Base-by-base conservation (phyloP, 768 basidiomycete species). In the Pulveroboletus sp. region DNA sequence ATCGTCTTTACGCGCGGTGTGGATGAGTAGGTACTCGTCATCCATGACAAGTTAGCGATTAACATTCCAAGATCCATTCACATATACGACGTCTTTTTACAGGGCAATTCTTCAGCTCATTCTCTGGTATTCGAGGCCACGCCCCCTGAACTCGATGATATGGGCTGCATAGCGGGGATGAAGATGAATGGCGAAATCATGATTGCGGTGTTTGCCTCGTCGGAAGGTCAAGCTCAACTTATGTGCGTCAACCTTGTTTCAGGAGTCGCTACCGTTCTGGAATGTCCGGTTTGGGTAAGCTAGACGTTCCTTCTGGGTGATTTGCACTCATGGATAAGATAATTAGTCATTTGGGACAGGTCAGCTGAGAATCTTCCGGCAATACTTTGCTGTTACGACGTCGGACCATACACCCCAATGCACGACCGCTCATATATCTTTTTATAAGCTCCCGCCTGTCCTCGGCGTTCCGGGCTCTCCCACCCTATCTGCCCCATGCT, bases 111-210 rank as follows among this genome's bases (percentile, higher is more conserved):
- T 24, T 35, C 37, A 16, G 27, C 37, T 3, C 10, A 50, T 33
- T 41, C 49, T 33, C 27, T 59, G 36, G 17, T 55, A 38, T 62
- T 64, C 20, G 52, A 63, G 38, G 52, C 62, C 11, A 49, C 31
- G 16, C 41, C 57, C 0, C 20, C 21, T 21, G 49, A 63, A 39
- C 53, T 61, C 40, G 2, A 35, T 40, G 21, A 42, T 11, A 46
- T 53, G 23, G 62, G 62, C 40, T 58, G 40, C 16, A 47, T 60
- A 40, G 52, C 41, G 1, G 55, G 41, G 16, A 52, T 66, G 44
- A 51, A 59, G 31, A 63, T 64, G 25, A 57, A 54, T 29, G 53
- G 57, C 19, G 39, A 67, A 32, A 39, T 60, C 29, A 53, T 67
- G 55, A 33, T 50, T 37, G 47, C 34, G 12, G 39, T 52, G 17